Conservation (phyloP, 2,329 filamentous ascomycete genomes). For the Podosphaera xanthii region DNA sequence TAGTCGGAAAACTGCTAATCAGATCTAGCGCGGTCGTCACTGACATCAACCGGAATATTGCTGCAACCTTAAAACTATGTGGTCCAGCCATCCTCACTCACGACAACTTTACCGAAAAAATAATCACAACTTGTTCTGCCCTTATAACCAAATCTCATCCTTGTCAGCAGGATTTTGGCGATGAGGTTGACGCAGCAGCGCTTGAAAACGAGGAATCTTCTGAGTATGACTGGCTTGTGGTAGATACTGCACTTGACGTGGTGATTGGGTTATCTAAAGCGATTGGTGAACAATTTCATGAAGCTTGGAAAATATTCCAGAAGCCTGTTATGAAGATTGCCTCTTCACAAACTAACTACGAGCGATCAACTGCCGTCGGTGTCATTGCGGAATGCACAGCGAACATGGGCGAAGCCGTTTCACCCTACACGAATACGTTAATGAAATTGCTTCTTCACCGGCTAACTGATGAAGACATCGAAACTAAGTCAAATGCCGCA, state of each 20-base stretch:
- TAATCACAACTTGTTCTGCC: conserved; percentile 50
- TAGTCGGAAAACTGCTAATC: not conserved
- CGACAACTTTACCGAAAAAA: conserved; percentile 49
- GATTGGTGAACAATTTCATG: conserved; percentile 56
- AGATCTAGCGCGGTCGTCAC: conserved; percentile 55
- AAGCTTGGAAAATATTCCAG: conserved; percentile 92
- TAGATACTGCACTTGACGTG: conserved; percentile 85
- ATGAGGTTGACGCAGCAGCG: conserved; percentile 55
- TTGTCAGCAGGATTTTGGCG: conserved; percentile 75
- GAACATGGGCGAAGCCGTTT: conserved; percentile 61
- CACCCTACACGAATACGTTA: conserved; percentile 54
- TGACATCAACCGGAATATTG: conserved; percentile 84
- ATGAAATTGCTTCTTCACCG: conserved; percentile 68
- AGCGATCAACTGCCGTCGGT: conserved; percentile 76
- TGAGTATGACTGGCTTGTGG: conserved; percentile 92
- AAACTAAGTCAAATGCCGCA: conserved; percentile 86
- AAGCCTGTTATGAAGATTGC: conserved; percentile 77
- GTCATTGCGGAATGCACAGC: conserved; percentile 79
- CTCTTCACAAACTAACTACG: conserved; percentile 62
- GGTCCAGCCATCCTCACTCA: conserved; percentile 67
- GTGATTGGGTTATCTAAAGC: conserved; percentile 65
- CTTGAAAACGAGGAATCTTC: conserved; percentile 48
- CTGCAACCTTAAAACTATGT: conserved; percentile 72
- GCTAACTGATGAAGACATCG: conserved; percentile 67
- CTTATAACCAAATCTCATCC: conserved; percentile 80